Evolutionary conservation across 768 basidiomycete genomes (phyloP).

Genomic region (Leccinellum albellum): DNA sequence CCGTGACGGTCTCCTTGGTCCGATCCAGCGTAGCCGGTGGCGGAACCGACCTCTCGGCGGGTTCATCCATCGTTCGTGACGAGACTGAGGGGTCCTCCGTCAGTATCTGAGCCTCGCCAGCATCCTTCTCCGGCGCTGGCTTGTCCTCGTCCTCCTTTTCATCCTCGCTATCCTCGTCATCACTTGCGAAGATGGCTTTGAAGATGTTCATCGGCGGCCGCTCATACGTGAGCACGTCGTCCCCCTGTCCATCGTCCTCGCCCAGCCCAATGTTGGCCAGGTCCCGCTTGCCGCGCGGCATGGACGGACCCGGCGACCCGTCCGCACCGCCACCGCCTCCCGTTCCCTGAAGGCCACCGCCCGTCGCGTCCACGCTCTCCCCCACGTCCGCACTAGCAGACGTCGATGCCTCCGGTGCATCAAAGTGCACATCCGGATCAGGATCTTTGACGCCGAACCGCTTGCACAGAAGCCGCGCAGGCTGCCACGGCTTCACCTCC

Average conservation of each 20-base stretch:
- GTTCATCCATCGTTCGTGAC: neutral
- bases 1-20: neutral
- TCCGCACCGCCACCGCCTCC: neutral
- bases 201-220: conserved; percentile 90
- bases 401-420: conserved; percentile 27
- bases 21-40: neutral
- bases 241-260: conserved; percentile 87
- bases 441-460: conserved; percentile 89
- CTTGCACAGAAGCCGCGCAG: conserved; percentile 84
- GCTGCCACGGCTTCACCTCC: conserved; percentile 70
- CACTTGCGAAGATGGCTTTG: conserved; percentile 97
- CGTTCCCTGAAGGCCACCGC: neutral
- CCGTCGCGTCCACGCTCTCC: neutral
- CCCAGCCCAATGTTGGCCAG: conserved; percentile 84
- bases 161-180: conserved; percentile 81
- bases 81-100: conserved; percentile 10
- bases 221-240: conserved; percentile 83
- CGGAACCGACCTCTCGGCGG: neutral
- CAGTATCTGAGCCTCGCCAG: neutral
- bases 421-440: conserved; percentile 47
- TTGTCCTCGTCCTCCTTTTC: conserved; percentile 41
- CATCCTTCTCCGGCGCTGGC: conserved; percentile 7
- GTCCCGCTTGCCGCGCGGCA: conserved; percentile 43
- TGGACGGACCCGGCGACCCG: neutral
- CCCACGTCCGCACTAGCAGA: conserved; percentile 15